These are phyloP conservation scores for Plasmodium inui DNA, from an alignment of 169 alveolate species.

Conservation along the genomic window DNA sequence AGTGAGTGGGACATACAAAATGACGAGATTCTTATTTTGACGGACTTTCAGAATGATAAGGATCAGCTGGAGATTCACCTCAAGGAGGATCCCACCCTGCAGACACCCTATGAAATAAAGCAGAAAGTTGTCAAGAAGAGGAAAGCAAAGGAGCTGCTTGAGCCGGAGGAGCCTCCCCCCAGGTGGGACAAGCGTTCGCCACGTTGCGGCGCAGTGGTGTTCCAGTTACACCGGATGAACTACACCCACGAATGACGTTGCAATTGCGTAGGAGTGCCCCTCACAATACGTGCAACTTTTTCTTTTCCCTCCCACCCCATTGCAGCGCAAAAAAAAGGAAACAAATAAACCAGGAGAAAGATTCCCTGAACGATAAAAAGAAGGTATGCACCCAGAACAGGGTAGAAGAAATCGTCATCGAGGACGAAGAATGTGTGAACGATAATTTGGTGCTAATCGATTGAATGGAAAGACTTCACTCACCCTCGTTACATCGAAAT, in stretches of 20 bases:
- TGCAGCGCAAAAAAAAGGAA: conserved; percentile 48
- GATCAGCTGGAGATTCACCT: conserved; percentile 63
- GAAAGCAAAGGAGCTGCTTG: neutral
- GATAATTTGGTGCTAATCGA: conserved; percentile 41
- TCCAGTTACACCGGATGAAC: neutral
- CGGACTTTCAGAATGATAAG: conserved; percentile 65
- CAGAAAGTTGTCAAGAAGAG: conserved; percentile 31
- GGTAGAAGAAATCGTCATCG: conserved; percentile 55
- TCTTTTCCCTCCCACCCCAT: neutral
- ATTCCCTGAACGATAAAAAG: neutral
- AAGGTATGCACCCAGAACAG: neutral
- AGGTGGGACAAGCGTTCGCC: neutral
- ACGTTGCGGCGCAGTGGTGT: neutral
- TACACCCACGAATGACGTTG: neutral
- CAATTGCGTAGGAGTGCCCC: neutral
- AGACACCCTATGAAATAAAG: conserved; percentile 17
- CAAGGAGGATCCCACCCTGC: conserved; percentile 44
- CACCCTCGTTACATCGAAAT: neutral
- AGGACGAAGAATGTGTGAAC: conserved; percentile 22
- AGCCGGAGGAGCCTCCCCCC: neutral
- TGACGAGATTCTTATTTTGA: conserved; percentile 51
- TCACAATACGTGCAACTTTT: neutral
- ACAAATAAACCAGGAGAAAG: conserved; percentile 6
- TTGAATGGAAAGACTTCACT: neutral
- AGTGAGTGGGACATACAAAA: conserved; percentile 45